Evolutionary conservation across 2,329 filamentous ascomycete species (phyloP), one percentile per base, ranked within the genome.

Genomic region (Karstenula rhodostoma): DNA sequence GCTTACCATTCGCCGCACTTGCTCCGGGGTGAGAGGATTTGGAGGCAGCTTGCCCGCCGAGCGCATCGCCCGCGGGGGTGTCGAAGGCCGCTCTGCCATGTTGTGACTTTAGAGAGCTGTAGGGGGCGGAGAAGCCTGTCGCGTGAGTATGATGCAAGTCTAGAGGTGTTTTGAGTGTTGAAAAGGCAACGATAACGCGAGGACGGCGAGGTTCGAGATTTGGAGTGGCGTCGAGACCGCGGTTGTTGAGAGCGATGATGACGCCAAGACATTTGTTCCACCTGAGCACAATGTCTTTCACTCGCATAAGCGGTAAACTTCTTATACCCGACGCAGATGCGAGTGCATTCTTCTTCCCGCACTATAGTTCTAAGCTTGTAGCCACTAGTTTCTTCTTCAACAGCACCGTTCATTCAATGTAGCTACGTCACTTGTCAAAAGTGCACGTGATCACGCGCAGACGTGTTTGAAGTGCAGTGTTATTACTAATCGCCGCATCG

Each of bases 21-120:
- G 86, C 69, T 89, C 87, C 10, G 87, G 85, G 2, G 86, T 89
- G 35, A 87, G 79, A 40, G 84, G 83, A 25, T 80, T 78, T 42
- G 77, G 73, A 35, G 82, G 78, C 35, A 80, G 73, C 50, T 76
- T 75, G 49, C 78, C 79, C 25, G 80, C 62, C 58, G 71, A 74
- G 66, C 71, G 71, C 57, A 65, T 78, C 71, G 61, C 77, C 66
- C 64, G 78, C 65, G 81, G 80, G 65, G 85, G 83, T 67, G 85
- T 85, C 50, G 79, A 77, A 12, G 81, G 81, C 44, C 82, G 74
- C 46, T 77, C 73, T 6, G 78, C 65, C 77, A 79, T 80, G 40
- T 10, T 67, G 61, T 23, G 25, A 8, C 29, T 5, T 23, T 44
- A 32, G 29, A 46, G 17, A 40, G 53, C 17, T 23, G 22, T 8